These are phyloP conservation scores for Ilyonectria sp. DNA, from an alignment of 2,329 filamentous ascomycete genomes.

Conservation along the genomic window DNA sequence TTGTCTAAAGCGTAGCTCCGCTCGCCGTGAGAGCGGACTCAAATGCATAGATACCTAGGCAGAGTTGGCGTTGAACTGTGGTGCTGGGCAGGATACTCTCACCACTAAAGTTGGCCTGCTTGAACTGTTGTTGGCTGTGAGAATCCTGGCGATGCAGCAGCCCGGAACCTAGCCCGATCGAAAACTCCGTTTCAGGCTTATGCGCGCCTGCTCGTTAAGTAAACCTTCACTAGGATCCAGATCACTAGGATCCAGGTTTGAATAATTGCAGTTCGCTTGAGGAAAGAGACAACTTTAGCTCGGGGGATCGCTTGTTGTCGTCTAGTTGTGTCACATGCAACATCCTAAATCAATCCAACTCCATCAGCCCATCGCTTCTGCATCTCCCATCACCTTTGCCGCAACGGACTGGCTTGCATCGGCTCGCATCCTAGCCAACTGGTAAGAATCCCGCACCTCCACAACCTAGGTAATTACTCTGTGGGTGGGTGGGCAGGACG, in stretches of 20 bases:
- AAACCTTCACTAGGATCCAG: slow-evolving; percentile 35
- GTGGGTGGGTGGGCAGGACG: not conserved
- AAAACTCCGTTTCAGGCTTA: slow-evolving; percentile 12
- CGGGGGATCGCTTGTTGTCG: slow-evolving; percentile 13
- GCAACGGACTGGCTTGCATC: not conserved
- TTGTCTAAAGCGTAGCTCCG: not conserved
- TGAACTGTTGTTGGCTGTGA: not conserved
- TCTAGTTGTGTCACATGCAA: slow-evolving; percentile 10
- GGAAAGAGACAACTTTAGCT: slow-evolving; percentile 32
- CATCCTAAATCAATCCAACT: not conserved
- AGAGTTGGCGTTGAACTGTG: not conserved
- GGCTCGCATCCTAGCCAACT: slow-evolving; percentile 10
- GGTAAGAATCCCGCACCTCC: slow-evolving; percentile 10
- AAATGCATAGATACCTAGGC: not conserved
- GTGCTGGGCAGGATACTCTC: not conserved
- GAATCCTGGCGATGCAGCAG: slow-evolving; percentile 3
- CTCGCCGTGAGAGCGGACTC: not conserved
- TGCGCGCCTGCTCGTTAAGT: slow-evolving; percentile 25
- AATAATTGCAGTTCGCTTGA: not conserved
- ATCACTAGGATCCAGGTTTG: slow-evolving; percentile 38
- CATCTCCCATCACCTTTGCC: not conserved
- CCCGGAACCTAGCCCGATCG: slow-evolving; percentile 11
- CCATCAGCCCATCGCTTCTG: slow-evolving; percentile 16
- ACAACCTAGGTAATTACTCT: not conserved
- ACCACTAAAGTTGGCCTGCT: not conserved